Evolutionary conservation across 768 basidiomycete species (phyloP).

Genomic region (Inosperma sp.): DNA sequence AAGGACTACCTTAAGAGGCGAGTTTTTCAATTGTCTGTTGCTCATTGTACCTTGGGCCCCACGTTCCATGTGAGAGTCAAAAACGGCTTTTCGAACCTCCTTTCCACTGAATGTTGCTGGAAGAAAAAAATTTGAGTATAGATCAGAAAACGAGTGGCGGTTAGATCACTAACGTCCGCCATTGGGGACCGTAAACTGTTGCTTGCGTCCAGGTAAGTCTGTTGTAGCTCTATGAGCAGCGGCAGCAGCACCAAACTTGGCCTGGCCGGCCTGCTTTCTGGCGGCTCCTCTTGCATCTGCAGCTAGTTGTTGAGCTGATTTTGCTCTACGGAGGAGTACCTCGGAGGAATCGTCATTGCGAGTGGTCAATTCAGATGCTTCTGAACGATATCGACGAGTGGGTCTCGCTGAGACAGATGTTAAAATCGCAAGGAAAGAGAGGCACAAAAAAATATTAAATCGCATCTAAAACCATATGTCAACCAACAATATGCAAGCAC

Average conservation of each 20-base stretch:
- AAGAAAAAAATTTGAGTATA: neutral
- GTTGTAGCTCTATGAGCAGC: constrained; percentile 3
- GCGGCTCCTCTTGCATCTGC: neutral
- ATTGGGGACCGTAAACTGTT: constrained; percentile 2
- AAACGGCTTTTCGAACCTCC: constrained; percentile 8
- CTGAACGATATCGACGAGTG: neutral
- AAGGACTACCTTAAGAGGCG: constrained; percentile 1
- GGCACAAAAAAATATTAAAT: neutral
- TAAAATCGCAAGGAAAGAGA: no score
- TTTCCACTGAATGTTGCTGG: constrained; percentile 4
- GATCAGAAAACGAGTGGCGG: no score
- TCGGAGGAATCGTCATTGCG: neutral
- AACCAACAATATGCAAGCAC: neutral
- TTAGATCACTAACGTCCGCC: constrained; percentile 3
- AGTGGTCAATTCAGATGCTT: neutral
- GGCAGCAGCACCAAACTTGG: neutral
- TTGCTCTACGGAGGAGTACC: no score
- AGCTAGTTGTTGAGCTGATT: neutral
- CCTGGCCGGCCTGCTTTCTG: neutral
- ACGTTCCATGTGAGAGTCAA: constrained; percentile 3
- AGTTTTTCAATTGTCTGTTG: neutral
- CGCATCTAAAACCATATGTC: neutral
- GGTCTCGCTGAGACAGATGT: no score
- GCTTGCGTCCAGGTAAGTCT: neutral
- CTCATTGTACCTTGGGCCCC: neutral